These are phyloP conservation scores for Xylariaceae sp. DNA, from an alignment of 2,329 filamentous ascomycete genomes.

Conservation along the genomic window DNA sequence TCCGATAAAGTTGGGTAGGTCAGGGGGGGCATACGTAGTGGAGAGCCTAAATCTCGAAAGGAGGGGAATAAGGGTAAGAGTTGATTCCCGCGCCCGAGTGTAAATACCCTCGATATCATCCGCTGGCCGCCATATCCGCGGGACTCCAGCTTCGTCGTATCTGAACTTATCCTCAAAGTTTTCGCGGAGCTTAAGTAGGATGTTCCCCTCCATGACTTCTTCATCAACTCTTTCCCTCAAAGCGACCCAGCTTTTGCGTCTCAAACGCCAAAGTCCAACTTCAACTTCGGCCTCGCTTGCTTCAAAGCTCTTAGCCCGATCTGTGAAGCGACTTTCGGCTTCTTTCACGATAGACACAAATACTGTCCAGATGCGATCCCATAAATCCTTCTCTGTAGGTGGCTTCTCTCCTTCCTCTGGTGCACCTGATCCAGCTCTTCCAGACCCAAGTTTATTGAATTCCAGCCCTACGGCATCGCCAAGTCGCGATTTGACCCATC, in stretches of 20 bases:
- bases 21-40: slow-evolving; percentile 75
- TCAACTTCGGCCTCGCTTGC: slow-evolving; percentile 90
- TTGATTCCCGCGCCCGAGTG: slow-evolving; percentile 89
- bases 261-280: slow-evolving; percentile 88
- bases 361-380: slow-evolving; percentile 92
- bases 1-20: slow-evolving; percentile 85
- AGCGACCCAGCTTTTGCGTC: slow-evolving; percentile 93
- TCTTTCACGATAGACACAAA: slow-evolving; percentile 85
- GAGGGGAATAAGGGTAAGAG: slow-evolving; percentile 86
- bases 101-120: slow-evolving; percentile 98
- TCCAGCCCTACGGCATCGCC: slow-evolving; percentile 88
- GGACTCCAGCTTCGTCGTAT: slow-evolving; percentile 93
- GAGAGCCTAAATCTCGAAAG: slow-evolving; percentile 82
- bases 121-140: slow-evolving; percentile 92
- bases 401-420: slow-evolving; percentile 79
- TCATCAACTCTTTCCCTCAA: slow-evolving; percentile 91
- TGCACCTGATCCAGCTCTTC: slow-evolving; percentile 80
- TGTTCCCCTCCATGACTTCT: slow-evolving; percentile 97
- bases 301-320: slow-evolving; percentile 91
- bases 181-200: slow-evolving; percentile 91
- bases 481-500: slow-evolving; percentile 89
- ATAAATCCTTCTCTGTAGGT: slow-evolving; percentile 79
- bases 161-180: slow-evolving; percentile 99
- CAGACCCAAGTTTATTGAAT: slow-evolving; percentile 94
- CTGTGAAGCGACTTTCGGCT: slow-evolving; percentile 83